Evolutionary conservation across 202 grass and related monocot genomes (phyloP), one percentile per base, ranked within the genome.

Genomic region (Cymbopogon flexuosus): DNA sequence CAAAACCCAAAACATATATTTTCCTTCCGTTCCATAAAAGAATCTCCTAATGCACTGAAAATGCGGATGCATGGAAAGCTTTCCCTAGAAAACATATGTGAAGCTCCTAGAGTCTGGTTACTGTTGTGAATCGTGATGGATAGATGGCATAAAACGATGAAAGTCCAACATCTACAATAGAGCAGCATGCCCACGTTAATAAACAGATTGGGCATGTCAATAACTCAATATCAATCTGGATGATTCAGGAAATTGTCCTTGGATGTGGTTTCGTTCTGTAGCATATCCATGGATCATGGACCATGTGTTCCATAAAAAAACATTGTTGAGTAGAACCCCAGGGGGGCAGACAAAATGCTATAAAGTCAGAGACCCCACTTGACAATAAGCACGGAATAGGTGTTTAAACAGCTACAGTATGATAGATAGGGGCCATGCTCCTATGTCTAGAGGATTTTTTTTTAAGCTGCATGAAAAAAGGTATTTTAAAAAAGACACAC

Each of bases 341-440:
- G 49, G 75, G 73, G 67, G 30, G 19, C 43, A 88, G 39, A 40
- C 41, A 79, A 73, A 31, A 67, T 51, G 85, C 15, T 73, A 67
- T 71, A 15, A 11, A 76, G 54, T 75, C 64, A 56, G 78, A 29
- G 71, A 63, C 14, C 59, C 80, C 40, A 86, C n/a, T 62, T 14
- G 12, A 62, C 11, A 62, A 29, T 30, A 30, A 85, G 40, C 66
- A 81, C 41, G 63, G 22, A 10, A 62, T 18, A 14, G 19, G 30
- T 31, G 22, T 5, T 51, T 49, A 76, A 62, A 54, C 40, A 86
- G 29, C 63, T 47, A 40, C 19, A 76, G 36, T 59, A 66, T 79
- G 67, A 63, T 40, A 82, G 60, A n/a, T n/a, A 52, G 34, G 70
- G 15, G 42, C 63, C 52, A 81, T 43, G 33, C 33, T 68, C 12